phyloP scores from a whole-genome alignment of 1,139 yeast genomes.

The Kurtzmaniella quercitrusa region DNA sequence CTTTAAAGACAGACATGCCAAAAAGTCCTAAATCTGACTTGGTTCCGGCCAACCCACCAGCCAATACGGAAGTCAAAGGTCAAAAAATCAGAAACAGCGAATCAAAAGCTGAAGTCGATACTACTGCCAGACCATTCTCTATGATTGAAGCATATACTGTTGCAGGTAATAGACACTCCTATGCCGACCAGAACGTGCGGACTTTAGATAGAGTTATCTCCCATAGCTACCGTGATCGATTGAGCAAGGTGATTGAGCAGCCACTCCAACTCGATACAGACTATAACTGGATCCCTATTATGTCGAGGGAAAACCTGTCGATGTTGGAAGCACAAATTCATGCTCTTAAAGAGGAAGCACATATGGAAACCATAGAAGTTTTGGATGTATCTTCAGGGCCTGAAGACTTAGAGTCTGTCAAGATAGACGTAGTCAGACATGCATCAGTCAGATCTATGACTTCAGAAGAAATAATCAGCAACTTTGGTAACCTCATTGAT shows the following conservation, averaged over 20 bases:
- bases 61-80: background rate
- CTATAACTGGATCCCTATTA: constrained; percentile 32
- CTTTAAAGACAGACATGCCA: background rate
- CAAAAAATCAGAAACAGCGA: background rate
- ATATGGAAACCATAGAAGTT: constrained; percentile 15
- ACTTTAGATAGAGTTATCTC: constrained; percentile 11
- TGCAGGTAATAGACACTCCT: constrained; percentile 3
- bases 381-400: constrained; percentile 8
- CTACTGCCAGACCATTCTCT: constrained; percentile 2
- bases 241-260: constrained; percentile 8
- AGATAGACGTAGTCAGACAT: constrained; percentile 10
- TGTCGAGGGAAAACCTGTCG: constrained; percentile 20
- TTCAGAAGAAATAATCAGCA: constrained; percentile 27
- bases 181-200: constrained; percentile 11
- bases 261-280: constrained; percentile 29
- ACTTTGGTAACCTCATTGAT: constrained; percentile 29
- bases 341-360: constrained; percentile 17
- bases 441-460: constrained; percentile 26
- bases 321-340: constrained; percentile 19
- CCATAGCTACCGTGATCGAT: constrained; percentile 7
- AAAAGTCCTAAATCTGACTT: background rate
- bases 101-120: background rate
- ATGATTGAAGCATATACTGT: background rate
- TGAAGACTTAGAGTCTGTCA: background rate
- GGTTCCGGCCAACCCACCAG: background rate